Evolutionary conservation across 768 basidiomycete genomes (phyloP).

Genomic region (Artomyces pyxidatus): DNA sequence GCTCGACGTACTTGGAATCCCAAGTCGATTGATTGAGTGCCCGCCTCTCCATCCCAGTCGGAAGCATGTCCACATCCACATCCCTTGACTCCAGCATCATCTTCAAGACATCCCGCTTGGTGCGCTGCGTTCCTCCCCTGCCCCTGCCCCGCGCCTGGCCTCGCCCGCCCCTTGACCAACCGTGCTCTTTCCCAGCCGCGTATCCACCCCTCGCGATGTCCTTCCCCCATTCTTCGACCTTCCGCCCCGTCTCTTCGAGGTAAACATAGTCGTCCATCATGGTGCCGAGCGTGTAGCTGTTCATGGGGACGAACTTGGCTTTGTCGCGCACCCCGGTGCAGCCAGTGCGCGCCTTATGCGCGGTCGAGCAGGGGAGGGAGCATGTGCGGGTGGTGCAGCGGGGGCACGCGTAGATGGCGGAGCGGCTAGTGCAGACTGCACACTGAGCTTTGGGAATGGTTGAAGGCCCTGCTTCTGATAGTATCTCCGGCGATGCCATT

Average conservation of each 20-base stretch:
- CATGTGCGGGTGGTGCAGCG: constrained; percentile 66
- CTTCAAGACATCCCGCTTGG: constrained; percentile 62
- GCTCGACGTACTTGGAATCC: constrained; percentile 56
- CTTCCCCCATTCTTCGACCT: constrained; percentile 63
- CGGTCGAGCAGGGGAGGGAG: constrained; percentile 56
- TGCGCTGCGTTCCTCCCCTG: constrained; percentile 27
- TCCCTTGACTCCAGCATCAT: constrained; percentile 59
- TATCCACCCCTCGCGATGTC: constrained; percentile 62
- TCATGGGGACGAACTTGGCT: constrained; percentile 70
- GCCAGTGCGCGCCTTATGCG: constrained; percentile 54
- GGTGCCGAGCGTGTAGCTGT: constrained; percentile 73
- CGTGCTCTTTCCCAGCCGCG: constrained; percentile 20
- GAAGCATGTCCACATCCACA: constrained; percentile 69
- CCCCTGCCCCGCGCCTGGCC: constrained; percentile 26
- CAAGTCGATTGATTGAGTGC: constrained; percentile 76
- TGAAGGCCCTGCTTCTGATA: constrained; percentile 8
- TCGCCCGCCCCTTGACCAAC: constrained; percentile 21
- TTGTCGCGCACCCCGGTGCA: constrained; percentile 74
- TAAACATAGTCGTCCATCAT: constrained; percentile 89
- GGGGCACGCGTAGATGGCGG: constrained; percentile 71
- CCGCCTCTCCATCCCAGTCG: constrained; percentile 75
- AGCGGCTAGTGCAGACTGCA: not conserved
- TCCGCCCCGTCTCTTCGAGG: constrained; percentile 75
- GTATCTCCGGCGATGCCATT: not conserved
- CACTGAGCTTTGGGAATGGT: constrained; percentile 8